Conservation (phyloP, 176 grass and related monocot species). For the Lolium rigidum region DNA sequence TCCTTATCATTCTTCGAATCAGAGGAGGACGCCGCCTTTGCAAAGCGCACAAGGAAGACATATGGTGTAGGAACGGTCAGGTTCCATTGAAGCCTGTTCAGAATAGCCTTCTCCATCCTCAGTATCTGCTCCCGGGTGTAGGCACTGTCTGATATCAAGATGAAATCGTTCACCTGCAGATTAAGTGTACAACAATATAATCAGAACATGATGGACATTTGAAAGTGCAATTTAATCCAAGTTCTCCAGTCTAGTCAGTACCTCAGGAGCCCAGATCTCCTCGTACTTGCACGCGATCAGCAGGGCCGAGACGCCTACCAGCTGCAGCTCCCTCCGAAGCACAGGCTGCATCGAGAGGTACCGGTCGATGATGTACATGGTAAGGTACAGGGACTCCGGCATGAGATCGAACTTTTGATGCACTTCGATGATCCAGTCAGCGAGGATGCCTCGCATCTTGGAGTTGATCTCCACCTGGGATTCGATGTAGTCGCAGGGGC, state of each 20-base stretch:
- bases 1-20: slow-evolving; percentile 55
- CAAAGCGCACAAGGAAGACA: slow-evolving; percentile 78
- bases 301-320: slow-evolving; percentile 81
- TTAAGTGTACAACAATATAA: not conserved
- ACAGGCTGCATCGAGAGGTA: slow-evolving; percentile 74
- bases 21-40: slow-evolving; percentile 61
- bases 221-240: not conserved
- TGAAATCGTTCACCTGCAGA: slow-evolving; percentile 88
- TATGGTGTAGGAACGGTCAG: slow-evolving; percentile 86
- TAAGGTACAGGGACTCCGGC: slow-evolving; percentile 87
- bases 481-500: slow-evolving; percentile 76
- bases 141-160: slow-evolving; percentile 83
- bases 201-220: slow-evolving; percentile 15
- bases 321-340: slow-evolving; percentile 82
- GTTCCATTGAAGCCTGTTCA: slow-evolving; percentile 94
- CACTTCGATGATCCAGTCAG: slow-evolving; percentile 95
- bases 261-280: slow-evolving; percentile 98
- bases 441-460: slow-evolving; percentile 88
- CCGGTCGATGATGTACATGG: slow-evolving; percentile 72
- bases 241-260: slow-evolving; percentile 11
- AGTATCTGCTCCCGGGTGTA: slow-evolving; percentile 87
- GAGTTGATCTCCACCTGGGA: slow-evolving; percentile 84
- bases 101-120: slow-evolving; percentile 79
- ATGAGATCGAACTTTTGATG: slow-evolving; percentile 93
- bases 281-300: slow-evolving; percentile 97